Base-by-base conservation (phyloP, 352 stramenopile genomes). In the Phytophthora sojae region DNA sequence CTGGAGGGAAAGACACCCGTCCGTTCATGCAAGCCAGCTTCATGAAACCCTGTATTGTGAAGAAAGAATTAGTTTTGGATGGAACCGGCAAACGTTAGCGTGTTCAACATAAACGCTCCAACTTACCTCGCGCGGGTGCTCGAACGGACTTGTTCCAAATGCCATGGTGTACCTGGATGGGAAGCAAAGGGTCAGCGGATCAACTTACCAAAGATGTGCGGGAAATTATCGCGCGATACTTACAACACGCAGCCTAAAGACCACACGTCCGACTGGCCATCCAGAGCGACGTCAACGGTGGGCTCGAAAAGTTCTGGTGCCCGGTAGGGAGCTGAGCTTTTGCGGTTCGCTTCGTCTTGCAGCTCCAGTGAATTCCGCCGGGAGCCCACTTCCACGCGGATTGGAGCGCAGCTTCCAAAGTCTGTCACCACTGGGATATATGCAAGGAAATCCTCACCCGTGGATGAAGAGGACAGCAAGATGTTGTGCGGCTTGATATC, bases 401-500 rank as follows among this genome's bases (percentile, higher is more conserved):
- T 84, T 11, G 86, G 83, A 29, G 85, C 79, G 59, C 86, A 94
- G 64, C 86, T 95, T 32, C 90, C 89, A 73, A 97, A 95, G 76
- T 96, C 88, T 51, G 88, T 96, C 42, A 97, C 76, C 15, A 97
- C 81, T 2, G 91, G 88, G 50, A 92, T 90, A 35, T 87, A 92
- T 12, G 86, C 76, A n/a, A 94, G 69, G 6, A 86, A 87, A 55
- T 93, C 83, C 53, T 90, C 84, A 50, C 79, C 84, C 61, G 69
- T 78, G 0, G 83, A 83, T 23, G 81, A 86, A 26, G 84, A 91
- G 26, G 82, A 89, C 12, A 97, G 66, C 58, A 97, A 61, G 1
- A 97, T 73, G 44, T 96, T 96, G 62, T 96, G 89, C 12, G 88
- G 88, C 72, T 95, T 96, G 30, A 97, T 80, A 61, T 96, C 89